Evolutionary conservation across 441 rosid genomes (phyloP), one percentile per base, ranked within the genome.

Genomic region (Croton setiger): DNA sequence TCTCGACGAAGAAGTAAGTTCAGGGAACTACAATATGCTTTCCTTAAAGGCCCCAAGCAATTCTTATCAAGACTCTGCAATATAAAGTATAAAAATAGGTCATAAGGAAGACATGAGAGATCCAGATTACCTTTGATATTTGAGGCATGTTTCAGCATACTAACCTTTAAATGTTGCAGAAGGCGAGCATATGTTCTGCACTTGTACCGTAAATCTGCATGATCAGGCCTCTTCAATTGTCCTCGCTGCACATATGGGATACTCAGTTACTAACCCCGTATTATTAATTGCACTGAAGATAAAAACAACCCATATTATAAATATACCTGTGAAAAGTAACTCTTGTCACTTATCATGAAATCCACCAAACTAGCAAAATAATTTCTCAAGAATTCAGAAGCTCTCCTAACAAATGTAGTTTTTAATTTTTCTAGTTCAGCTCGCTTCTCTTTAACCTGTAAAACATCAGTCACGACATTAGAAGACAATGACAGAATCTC

Each of bases 111-210:
- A 71, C 20, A 44, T 31, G 51, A 17, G 49, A 74, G 35, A 55
- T 9, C 48, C n/a, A 52, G 48, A 39, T 21, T 69, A 60, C 23
- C 63, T 63, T 52, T 49, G 63, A 56, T 51, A 52, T 43, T 64
- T 45, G 51, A 49, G 37, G 43, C 48, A 77, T 55, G 65, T 58
- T 43, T 73, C 20, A 58, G 69, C 69, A 48, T 60, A 57, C 67
- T 59, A 61, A 93, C 99, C 98, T 96, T 96, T 70, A 96, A 74
- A 82, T 91, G 99, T 82, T 96, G 99, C 73, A 96, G 83, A 70
- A 96, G 94, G 52, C 99, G 98, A 75, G 99, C 99, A 86, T 96
- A 96, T 71, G 97, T 93, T 84, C 99, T 83, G 84, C 99, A 96
- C 80, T 93, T 96, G 81, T 96, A 96, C 74, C 98, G 86, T 83